Evolutionary conservation across 495 filamentous ascomycete genomes (phyloP).

Genomic region (Neurospora cerealis): DNA sequence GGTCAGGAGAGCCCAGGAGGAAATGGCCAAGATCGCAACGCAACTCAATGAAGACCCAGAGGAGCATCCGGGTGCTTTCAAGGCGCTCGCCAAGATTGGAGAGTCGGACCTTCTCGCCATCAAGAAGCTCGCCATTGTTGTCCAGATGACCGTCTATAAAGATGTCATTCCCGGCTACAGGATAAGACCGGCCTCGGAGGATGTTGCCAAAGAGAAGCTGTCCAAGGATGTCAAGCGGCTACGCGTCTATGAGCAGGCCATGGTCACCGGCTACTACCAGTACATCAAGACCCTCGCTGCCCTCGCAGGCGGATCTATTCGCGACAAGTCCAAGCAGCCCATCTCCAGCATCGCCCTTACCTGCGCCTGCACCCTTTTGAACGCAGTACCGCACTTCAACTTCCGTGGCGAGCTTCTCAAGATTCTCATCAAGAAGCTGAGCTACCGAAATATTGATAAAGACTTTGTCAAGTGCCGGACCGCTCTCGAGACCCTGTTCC

Average conservation of each 20-base stretch:
- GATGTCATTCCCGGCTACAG: slow-evolving; percentile 94
- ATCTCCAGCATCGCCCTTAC: slow-evolving; percentile 67
- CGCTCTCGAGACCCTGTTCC: slow-evolving; percentile 71
- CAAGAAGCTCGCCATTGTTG: slow-evolving; percentile 71
- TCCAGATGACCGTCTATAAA: slow-evolving; percentile 86
- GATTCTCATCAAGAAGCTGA: slow-evolving; percentile 76
- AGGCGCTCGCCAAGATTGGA: slow-evolving; percentile 64
- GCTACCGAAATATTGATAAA: slow-evolving; percentile 52
- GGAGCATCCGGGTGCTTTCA: slow-evolving; percentile 71
- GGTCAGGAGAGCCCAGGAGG: slow-evolving; percentile 81
- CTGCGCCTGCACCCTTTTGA: slow-evolving; percentile 71
- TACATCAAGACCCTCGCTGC: slow-evolving; percentile 64
- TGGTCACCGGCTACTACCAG: slow-evolving; percentile 68
- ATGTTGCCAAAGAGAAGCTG: slow-evolving; percentile 62
- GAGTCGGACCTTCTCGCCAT: slow-evolving; percentile 59
- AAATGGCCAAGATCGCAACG: slow-evolving; percentile 72
- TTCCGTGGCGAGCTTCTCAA: slow-evolving; percentile 78
- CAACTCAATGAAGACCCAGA: slow-evolving; percentile 88
- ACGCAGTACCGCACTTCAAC: slow-evolving; percentile 89
- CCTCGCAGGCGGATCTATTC: not conserved
- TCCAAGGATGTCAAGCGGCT: slow-evolving; percentile 85
- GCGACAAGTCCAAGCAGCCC: slow-evolving; percentile 36
- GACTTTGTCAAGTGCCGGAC: slow-evolving; percentile 71
- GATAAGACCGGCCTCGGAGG: slow-evolving; percentile 71
- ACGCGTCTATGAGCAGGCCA: slow-evolving; percentile 70